phyloP scores from a whole-genome alignment of 1,284 basidiomycete species.

The Cutaneotrichosporon sp. region DNA sequence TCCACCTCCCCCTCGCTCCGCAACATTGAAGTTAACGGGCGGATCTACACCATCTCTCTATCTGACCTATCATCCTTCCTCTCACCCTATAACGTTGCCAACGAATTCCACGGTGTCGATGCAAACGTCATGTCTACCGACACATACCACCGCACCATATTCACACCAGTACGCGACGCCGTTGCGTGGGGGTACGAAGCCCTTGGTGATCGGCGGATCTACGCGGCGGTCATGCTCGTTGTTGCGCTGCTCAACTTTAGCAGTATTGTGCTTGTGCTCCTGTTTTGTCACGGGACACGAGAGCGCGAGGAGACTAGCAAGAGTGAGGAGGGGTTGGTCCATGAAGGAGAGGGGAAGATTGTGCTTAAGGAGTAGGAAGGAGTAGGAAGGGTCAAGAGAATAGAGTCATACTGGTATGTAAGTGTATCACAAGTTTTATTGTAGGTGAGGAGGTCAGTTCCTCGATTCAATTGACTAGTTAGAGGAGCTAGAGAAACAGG shows the following conservation, averaged over 20 bases:
- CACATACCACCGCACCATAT: not conserved
- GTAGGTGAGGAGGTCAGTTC: too few relatives aligned
- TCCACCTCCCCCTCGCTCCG: not conserved
- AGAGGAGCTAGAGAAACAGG: too few relatives aligned
- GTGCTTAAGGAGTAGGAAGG: not conserved
- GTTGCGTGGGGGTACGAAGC: not conserved
- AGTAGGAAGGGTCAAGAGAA: too few relatives aligned
- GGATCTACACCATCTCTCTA: too few relatives aligned
- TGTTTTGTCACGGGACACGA: not conserved
- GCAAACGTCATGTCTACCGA: too few relatives aligned
- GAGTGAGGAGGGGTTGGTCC: not conserved
- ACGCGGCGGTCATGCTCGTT: conserved; percentile 13
- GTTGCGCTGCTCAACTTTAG: conserved; percentile 14
- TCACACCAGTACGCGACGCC: not conserved
- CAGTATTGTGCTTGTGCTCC: conserved; percentile 9
- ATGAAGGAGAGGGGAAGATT: not conserved
- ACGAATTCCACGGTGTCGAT: too few relatives aligned
- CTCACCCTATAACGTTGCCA: too few relatives aligned
- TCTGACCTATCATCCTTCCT: too few relatives aligned
- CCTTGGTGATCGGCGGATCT: conserved; percentile 10
- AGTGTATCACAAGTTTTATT: too few relatives aligned
- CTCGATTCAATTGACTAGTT: too few relatives aligned
- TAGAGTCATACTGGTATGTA: too few relatives aligned
- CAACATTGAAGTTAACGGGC: too few relatives aligned
- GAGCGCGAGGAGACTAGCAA: not conserved